Evolutionary conservation across 352 stramenopile species (phyloP), one percentile per base, ranked within the genome.

Genomic region (Phytophthora rubi): DNA sequence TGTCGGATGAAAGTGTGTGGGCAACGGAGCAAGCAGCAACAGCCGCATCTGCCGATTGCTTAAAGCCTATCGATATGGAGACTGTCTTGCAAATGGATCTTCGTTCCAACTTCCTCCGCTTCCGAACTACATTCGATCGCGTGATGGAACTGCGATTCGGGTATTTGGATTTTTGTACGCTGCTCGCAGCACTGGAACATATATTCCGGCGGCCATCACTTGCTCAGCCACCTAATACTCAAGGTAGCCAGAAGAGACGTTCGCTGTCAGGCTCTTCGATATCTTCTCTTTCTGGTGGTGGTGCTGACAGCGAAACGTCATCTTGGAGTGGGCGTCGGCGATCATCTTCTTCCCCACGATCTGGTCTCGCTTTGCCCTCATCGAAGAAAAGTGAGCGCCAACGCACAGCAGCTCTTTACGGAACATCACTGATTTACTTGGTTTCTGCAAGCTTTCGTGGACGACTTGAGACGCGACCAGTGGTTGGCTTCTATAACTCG

Each of bases 91-190:
- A 93, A 44, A 76, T 93, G 62, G 84, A 93, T 60, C 76, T 93
- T 28, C 73, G 59, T 13, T 88, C 73, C 3, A 72, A 75, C 23
- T 93, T 93, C 52, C 63, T 93, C 3, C 79, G 82, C 0, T 84
- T 92, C 23, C 84, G 85, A 44, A 81, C 83, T 16, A 90, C 80
- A 6, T 92, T 94, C 63, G 82, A 96, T 61, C 81, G 83, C 5
- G 81, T 94, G 26, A 83, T 96, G 66, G 85, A 94, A 35, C 67
- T 96, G 30, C 83, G 89, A 8, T 96, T 94, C 44, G 89, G 89
- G 1, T 96, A 96, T 57, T 62, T 96, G 65, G 89, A 96, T 48
- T 91, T 92, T 21, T 91, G 79, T 55, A 91, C 87, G 4, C 74
- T 91, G 8, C 68, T 88, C 6, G 77, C 76, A 23, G 83, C 87